Base-by-base conservation (phyloP, 2,329 filamentous ascomycete species). In the Trichoderma polysporum region DNA sequence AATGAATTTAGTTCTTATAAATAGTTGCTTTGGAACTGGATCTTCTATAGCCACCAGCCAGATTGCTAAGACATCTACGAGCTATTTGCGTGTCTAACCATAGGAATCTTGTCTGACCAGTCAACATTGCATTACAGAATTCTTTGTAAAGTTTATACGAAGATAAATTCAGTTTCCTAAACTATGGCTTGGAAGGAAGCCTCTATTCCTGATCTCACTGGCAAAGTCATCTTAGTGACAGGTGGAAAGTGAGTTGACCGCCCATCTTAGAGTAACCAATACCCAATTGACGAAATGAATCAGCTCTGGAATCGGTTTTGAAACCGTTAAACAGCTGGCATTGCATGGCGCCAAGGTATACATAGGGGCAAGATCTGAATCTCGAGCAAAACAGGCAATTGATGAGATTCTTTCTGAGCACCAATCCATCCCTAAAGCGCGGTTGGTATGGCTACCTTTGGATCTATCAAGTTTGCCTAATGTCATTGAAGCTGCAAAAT, bases 291-390 rank as follows among this genome's bases (percentile, higher is more conserved):
- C 19, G 15, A 15, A 9, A 3, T 15, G 57, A 10, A 35, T n/a
- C 25, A 60, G 57, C 13, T 31, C 41, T 27, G 57, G 57, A 37
- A 60, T 60, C 12, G 57, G 57, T 15, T 22, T 60, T 10, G 39
- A 60, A 49, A 60, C 29, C 4, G 57, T 60, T 0, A 60, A 60
- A n/a, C 57, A 60, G 8, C 19, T 60, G 7, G 57, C 29, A 33
- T 2, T 60, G 12, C 39, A 60, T 49, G 57, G 57, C 9, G 57
- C 57, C 12, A 60, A 60, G 6, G 57, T 60, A 29, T 60, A 60
- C 9, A 17, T 60, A 7, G 39, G 57, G 1, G 57, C 57, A 41
- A 33, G 57, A n/a, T 60, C 57, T 25, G 57, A 60, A 49, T 25
- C 57, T 35, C 39, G 57, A 35, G 57, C 57, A 19, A 49, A 35